Evolutionary conservation across 257 asterid species (phyloP), one percentile per base, ranked within the genome.

Genomic region (Solanum virginianum): DNA sequence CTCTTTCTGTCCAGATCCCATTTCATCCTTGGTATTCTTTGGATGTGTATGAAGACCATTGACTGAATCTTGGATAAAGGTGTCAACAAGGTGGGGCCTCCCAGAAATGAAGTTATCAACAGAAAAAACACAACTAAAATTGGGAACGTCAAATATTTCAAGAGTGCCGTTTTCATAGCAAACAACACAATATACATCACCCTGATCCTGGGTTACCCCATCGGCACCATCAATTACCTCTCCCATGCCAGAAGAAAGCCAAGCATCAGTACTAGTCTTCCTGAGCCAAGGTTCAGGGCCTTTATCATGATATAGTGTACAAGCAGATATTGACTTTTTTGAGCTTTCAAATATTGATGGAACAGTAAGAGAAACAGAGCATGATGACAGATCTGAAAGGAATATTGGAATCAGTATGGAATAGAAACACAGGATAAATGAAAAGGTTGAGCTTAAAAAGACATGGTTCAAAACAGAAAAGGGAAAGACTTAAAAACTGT

Each of bases 241-340:
- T 77, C 97, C 97, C 81, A 90, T 82, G 70, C 99, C 99, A 84
- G 97, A 90, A 87, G 98, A 93, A 85, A 96, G 99, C 99, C 99
- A 96, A 85, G 99, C 99, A 90, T 96, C 99, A 84, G 95, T 95
- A 86, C 98, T 94, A n/a, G 99, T 92, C 89, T 88, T 94, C 85
- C 98, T 92, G 85, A 96, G 96, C 99, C 98, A 96, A 54, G 97
- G 97, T 89, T 91, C 97, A 18, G 95, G 98, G 36, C 99, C 99
- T 89, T 89, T 91, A 88, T 96, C 98, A 68, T 94, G 95, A 91
- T 95, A 96, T 85, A 96, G 98, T 59, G 98, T 94, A 86, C 98
- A 96, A 83, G 99, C 97, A 72, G 95, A 87, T 59, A 94, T 90
- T 83, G 88, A 72, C 84, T 90, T 92, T 89, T 91, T 87, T 57